Percentiles rank a stretch among this genome's conserved stretches.
Evolutionary conservation across 1,139 yeast species (phyloP).

Genomic region (Suhomyces coccinellae): DNA sequence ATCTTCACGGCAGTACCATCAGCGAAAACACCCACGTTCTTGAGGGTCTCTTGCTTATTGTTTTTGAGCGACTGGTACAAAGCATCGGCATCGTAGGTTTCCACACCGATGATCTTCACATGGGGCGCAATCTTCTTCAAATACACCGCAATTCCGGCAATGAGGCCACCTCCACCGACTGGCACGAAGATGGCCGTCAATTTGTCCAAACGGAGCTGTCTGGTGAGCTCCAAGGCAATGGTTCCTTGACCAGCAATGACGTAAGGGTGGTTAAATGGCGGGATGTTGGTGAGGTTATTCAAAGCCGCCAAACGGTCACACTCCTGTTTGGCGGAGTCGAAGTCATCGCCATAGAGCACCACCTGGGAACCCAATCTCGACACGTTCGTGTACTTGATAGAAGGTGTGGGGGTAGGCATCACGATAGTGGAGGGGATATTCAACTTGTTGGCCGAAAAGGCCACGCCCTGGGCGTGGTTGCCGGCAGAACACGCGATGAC

Average conservation of each 20-base stretch:
- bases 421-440: conserved; percentile 94
- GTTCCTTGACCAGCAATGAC: conserved; percentile 99
- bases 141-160: conserved; percentile 89
- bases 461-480: conserved; percentile 99
- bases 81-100: conserved; percentile 93
- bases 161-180: conserved; percentile 96
- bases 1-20: conserved; percentile 98
- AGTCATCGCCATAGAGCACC: conserved; percentile 88
- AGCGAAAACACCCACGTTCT: conserved; percentile 94
- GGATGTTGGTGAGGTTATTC: conserved; percentile 81
- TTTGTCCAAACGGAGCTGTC: conserved; percentile 79
- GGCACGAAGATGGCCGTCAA: conserved; percentile 88
- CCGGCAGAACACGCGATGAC: conserved; percentile 99
- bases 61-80: conserved; percentile 68
- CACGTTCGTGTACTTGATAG: conserved; percentile 89
- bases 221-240: conserved; percentile 84
- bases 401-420: conserved; percentile 97
- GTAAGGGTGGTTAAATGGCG: conserved; percentile 97
- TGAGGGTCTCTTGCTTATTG: conserved; percentile 55
- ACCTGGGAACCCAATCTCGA: conserved; percentile 92
- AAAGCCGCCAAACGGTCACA: conserved; percentile 69
- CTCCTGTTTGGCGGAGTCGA: conserved; percentile 88
- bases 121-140: conserved; percentile 97
- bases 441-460: conserved; percentile 80
- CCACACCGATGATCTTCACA: conserved; percentile 92